phyloP scores from a whole-genome alignment of 176 grass and related monocot species.

The Lolium multiflorum region DNA sequence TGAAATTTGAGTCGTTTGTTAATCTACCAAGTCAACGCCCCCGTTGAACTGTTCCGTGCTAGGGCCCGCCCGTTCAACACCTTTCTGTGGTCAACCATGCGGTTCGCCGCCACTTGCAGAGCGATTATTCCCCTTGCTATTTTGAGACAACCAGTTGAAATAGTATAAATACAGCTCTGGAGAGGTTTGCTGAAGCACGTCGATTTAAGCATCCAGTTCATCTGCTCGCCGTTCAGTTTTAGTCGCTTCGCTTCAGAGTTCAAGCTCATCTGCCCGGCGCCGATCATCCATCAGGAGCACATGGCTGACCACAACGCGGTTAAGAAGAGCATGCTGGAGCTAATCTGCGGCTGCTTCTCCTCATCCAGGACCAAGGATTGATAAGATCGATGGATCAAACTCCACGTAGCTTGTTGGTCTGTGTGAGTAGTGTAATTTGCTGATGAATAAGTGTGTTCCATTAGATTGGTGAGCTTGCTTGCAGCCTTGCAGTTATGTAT shows the following conservation, averaged over 20 bases:
- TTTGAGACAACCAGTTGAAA: background rate
- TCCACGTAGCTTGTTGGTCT: background rate
- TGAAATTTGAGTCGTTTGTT: background rate
- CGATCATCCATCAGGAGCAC: background rate
- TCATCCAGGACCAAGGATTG: slow-evolving; percentile 1
- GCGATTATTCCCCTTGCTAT: background rate
- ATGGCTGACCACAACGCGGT: slow-evolving; percentile 38
- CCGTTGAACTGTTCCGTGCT: background rate
- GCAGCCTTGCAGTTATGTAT: too few species aligned
- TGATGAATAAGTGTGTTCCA: background rate
- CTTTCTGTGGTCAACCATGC: background rate
- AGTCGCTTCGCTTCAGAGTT: background rate
- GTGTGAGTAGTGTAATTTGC: background rate
- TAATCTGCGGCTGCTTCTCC: slow-evolving; percentile 37
- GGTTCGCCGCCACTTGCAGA: background rate
- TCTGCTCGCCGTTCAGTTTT: background rate
- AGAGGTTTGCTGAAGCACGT: background rate
- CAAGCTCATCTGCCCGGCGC: background rate
- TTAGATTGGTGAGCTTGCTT: background rate
- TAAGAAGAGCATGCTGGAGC: slow-evolving; percentile 36
- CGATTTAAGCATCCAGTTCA: background rate
- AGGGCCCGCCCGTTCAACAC: background rate
- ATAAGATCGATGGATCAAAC: background rate
- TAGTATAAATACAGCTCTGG: background rate
- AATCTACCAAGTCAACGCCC: background rate